Conservation (phyloP, 1,284 basidiomycete genomes). For the Butyriboletus appendiculatus region DNA sequence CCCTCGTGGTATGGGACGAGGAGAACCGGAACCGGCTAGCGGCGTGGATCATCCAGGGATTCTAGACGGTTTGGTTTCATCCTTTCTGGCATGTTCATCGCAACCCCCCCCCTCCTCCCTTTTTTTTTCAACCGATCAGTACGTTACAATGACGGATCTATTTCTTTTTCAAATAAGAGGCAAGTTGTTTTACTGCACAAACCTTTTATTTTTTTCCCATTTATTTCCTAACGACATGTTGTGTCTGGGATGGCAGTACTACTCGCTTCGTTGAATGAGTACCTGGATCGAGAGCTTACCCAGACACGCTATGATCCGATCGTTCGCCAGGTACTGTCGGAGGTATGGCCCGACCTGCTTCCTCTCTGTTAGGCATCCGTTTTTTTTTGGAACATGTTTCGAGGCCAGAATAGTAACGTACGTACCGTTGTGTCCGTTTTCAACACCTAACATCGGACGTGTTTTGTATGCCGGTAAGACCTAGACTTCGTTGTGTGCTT, state of each 20-base stretch:
- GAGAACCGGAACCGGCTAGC: slow-evolving; percentile 11
- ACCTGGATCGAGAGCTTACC: background rate
- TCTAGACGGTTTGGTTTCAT: background rate
- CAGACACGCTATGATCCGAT: background rate
- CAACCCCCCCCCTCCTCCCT: background rate
- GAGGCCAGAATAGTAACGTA: background rate
- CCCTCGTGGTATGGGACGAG: slow-evolving; percentile 16
- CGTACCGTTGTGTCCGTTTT: background rate
- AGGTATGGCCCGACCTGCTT: background rate
- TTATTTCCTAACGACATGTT: too few relatives aligned
- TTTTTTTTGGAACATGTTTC: background rate
- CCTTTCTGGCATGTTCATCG: background rate
- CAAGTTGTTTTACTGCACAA: background rate
- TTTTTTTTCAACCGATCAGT: background rate
- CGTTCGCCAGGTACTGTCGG: background rate
- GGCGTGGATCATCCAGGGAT: slow-evolving; percentile 14
- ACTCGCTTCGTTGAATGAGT: too few relatives aligned
- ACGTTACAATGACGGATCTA: too few relatives aligned
- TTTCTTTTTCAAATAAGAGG: too few relatives aligned
- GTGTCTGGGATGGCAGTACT: too few relatives aligned
- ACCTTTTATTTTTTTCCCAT: background rate
- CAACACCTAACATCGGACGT: background rate
- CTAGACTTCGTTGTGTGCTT: too few relatives aligned
- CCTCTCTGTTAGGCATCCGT: background rate
- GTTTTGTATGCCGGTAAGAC: background rate